A percentile compares a stretch with the other conserved stretches of the same genome.
Evolutionary conservation across 805 yeast genomes (phyloP).

Genomic region (Pichia eremophila): DNA sequence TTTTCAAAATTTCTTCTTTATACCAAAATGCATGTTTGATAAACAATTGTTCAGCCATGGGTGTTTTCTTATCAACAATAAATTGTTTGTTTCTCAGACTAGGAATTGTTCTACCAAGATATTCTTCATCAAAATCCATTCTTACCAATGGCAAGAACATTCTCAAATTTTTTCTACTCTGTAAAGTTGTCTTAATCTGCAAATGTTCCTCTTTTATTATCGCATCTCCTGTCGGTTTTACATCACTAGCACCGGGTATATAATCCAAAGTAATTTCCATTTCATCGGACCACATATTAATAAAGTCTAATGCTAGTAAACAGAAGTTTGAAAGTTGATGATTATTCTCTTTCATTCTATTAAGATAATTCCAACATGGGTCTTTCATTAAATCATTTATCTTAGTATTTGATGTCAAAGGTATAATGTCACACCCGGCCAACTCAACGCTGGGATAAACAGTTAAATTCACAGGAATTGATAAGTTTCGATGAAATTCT

Average conservation of each 20-base stretch:
- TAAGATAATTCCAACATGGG: conserved; percentile 25
- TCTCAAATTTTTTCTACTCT: conserved; percentile 32
- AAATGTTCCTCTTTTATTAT: conserved; percentile 13
- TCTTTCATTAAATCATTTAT: conserved; percentile 19
- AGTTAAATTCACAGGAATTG: conserved; percentile 60
- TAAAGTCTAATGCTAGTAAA: conserved; percentile 60
- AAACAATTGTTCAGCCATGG: conserved; percentile 45
- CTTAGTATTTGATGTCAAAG: conserved; percentile 31
- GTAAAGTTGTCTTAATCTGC: conserved; percentile 11
- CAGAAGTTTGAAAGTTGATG: conserved; percentile 44
- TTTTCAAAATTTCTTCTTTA: conserved; percentile 51
- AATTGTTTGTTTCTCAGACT: conserved; percentile 63
- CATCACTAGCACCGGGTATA: conserved; percentile 15
- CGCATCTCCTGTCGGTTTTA: conserved; percentile 10
- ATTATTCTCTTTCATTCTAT: conserved; percentile 22
- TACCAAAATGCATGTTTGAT: conserved; percentile 75
- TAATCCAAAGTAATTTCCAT: conserved; percentile 30
- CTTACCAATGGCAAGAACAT: conserved; percentile 63
- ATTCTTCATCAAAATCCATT: conserved; percentile 33
- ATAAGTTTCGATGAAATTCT: conserved; percentile 44
- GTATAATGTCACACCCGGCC: conserved; percentile 67
- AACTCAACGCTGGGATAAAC: conserved; percentile 68
- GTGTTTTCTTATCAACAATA: conserved; percentile 44
- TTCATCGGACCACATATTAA: conserved; percentile 71
- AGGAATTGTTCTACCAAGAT: conserved; percentile 52